These are phyloP conservation scores for Cornus florida DNA, from an alignment of 148 eudicot species.

Conservation along the genomic window DNA sequence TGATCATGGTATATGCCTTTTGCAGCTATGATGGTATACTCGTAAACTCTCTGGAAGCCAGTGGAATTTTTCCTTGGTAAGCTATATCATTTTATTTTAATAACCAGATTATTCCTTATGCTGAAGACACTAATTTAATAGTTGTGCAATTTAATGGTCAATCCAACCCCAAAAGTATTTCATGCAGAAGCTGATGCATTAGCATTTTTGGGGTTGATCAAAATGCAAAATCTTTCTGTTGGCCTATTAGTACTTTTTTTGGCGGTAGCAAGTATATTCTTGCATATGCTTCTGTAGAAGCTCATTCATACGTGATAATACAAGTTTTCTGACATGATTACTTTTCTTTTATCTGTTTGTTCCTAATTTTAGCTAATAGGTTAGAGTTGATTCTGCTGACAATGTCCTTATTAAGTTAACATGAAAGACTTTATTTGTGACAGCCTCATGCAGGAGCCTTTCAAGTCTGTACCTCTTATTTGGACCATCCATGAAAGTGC, in stretches of 20 bases:
- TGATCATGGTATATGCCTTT: slow-evolving; percentile 11
- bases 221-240: too few relatives aligned
- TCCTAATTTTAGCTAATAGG: not conserved
- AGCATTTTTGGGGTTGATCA: not conserved
- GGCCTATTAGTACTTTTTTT: too few relatives aligned
- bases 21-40: slow-evolving; percentile 80
- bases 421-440: slow-evolving; percentile 45
- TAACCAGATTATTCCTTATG: not conserved
- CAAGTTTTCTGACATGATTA: not conserved
- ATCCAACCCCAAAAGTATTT: not conserved
- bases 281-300: too few relatives aligned
- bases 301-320: too few relatives aligned
- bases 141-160: not conserved
- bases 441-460: slow-evolving; percentile 82
- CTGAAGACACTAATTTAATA: not conserved
- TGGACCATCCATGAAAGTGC: slow-evolving; percentile 56
- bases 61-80: slow-evolving; percentile 49
- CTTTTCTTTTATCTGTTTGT: not conserved
- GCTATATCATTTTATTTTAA: slow-evolving; percentile 8
- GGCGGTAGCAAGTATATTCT: too few relatives aligned
- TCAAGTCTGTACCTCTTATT: slow-evolving; percentile 50
- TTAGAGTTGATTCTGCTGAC: not conserved
- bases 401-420: slow-evolving; percentile 1
- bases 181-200: not conserved
- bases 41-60: slow-evolving; percentile 65